Conservation (phyloP, 495 filamentous ascomycete species). For the Hypoxylon crocopeplum region DNA sequence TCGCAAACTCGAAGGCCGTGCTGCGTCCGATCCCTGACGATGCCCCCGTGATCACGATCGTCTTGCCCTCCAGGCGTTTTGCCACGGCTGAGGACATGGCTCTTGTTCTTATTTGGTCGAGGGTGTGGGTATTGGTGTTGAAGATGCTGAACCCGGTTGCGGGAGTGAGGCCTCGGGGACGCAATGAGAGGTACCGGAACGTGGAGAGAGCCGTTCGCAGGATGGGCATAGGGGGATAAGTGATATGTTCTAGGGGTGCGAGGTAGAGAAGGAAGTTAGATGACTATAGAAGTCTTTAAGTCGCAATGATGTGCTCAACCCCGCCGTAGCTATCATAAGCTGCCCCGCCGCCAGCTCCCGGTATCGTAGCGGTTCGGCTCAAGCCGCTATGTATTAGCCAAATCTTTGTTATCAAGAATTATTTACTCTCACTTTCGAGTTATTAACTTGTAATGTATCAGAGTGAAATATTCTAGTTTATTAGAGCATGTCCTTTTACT, state of each 20-base stretch:
- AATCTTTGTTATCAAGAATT: too few relatives aligned
- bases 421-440: too few relatives aligned
- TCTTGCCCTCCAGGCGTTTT: constrained; percentile 92
- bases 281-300: too few relatives aligned
- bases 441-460: too few relatives aligned
- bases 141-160: too few relatives aligned
- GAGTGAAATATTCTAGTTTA: too few relatives aligned
- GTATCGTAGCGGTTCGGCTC: constrained; percentile 29
- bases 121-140: not conserved
- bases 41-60: constrained; percentile 89
- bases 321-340: constrained; percentile 23
- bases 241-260: too few relatives aligned
- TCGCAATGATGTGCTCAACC: constrained; percentile 35
- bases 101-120: constrained; percentile 9
- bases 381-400: too few relatives aligned
- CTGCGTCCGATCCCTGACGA: constrained; percentile 90
- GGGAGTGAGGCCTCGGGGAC: not conserved
- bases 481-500: too few relatives aligned
- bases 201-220: constrained; percentile 21
- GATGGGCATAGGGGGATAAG: constrained; percentile 26
- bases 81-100: constrained; percentile 77
- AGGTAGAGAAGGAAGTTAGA: too few relatives aligned
- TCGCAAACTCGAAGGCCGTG: constrained; percentile 90
- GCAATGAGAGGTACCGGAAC: constrained; percentile 9
- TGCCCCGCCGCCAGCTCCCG: constrained; percentile 29